Evolutionary conservation across 805 yeast genomes (phyloP), one percentile per base, ranked within the genome.

Genomic region (Lipomyces yamadae): DNA sequence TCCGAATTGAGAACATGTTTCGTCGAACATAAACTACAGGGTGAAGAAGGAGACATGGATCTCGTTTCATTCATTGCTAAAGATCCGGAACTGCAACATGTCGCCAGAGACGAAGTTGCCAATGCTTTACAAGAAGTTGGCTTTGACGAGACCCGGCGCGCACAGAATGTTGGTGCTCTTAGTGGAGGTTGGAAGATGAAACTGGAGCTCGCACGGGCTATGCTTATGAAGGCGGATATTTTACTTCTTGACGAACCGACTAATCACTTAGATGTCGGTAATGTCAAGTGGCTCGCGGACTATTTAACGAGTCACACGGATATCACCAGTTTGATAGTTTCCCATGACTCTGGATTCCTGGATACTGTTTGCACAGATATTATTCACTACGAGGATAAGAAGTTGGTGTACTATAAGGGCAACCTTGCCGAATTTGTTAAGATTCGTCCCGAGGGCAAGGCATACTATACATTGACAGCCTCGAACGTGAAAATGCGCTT

Each of bases 171-270:
- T 65, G 97, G 97, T 52, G 91, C 98, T 1, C 82, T 94, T 67
- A 91, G 97, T 56, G 99, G 99, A 80, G 99, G 99, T 79, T 94
- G 99, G 99, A 95, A 95, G 81, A 94, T 94, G 99, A 94, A 94
- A 81, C 85, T 94, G 73, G 98, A 93, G 81, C 84, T 94, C 75
- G 99, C 98, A n/a, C 89, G 98, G 82, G 99, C 98, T 48, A 93
- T 94, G 97, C 83, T 94, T 73, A 91, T 92, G 92, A 92, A 88
- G 79, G 99, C 98, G 45, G 99, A 94, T 80, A 93, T 94, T 64
- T 84, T 94, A 75, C 83, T 94, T 73, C 84, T 94, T 76, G 99
- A 94, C 81, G 99, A 94, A 86, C 99, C 99, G 78, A 94, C 99
- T 72, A 94, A 94, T 82, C 99, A 94, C 82, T 86, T 94, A 85